Conservation (phyloP, 441 rosid genomes). For the Geranium incanum region DNA sequence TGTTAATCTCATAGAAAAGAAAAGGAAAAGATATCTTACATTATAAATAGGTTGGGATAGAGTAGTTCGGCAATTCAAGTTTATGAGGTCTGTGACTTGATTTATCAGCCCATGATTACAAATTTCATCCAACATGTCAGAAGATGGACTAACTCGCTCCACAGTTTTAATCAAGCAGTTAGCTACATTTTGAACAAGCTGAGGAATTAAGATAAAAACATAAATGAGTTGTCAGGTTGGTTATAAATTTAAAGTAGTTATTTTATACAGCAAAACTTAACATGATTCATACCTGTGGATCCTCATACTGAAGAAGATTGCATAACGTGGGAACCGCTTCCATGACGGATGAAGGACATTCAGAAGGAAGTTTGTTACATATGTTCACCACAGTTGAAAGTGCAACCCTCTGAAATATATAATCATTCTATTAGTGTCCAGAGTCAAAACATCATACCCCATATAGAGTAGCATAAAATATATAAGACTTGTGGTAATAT, state of each 20-base stretch:
- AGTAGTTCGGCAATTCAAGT: slow-evolving; percentile 65
- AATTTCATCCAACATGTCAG: slow-evolving; percentile 72
- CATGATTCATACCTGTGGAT: slow-evolving; percentile 56
- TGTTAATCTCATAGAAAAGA: not conserved
- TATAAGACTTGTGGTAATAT: not conserved
- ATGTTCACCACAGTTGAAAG: slow-evolving; percentile 86
- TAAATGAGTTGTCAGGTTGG: slow-evolving; percentile 12
- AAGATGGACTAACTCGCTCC: slow-evolving; percentile 59
- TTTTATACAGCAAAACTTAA: slow-evolving; percentile 19
- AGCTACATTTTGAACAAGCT: slow-evolving; percentile 91
- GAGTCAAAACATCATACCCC: not conserved
- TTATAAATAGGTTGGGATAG: slow-evolving; percentile 69
- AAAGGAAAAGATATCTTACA: slow-evolving; percentile 38
- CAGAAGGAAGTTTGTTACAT: slow-evolving; percentile 79
- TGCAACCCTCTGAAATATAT: slow-evolving; percentile 68
- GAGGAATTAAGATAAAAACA: slow-evolving; percentile 26
- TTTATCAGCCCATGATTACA: slow-evolving; percentile 70
- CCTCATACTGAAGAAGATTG: slow-evolving; percentile 86
- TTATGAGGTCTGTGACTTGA: slow-evolving; percentile 59
- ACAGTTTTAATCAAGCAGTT: slow-evolving; percentile 76
- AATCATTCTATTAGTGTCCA: slow-evolving; percentile 13
- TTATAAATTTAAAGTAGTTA: slow-evolving; percentile 10
- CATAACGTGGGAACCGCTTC: slow-evolving; percentile 88
- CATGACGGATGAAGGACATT: slow-evolving; percentile 41
- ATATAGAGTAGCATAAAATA: not conserved